Conservation (phyloP, 2,329 filamentous ascomycete species). For the Aspergillus luchuensis region DNA sequence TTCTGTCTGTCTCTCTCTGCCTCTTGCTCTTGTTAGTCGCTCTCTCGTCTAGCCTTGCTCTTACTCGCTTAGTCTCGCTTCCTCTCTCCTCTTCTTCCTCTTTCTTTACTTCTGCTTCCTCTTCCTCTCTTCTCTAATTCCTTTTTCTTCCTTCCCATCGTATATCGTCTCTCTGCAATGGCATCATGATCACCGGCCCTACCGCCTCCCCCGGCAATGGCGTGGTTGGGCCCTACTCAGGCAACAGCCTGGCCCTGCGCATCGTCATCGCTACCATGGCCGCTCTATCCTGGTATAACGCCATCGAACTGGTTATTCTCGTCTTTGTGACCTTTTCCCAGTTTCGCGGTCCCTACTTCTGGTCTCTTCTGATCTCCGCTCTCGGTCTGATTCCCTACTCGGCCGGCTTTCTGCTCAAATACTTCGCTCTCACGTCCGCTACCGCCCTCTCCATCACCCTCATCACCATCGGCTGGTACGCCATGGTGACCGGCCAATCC, state of each 20-base stretch:
- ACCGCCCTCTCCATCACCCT: slow-evolving; percentile 46
- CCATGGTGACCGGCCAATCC: slow-evolving; percentile 53
- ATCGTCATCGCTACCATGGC: slow-evolving; percentile 51
- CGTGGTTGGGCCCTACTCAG: slow-evolving; percentile 41
- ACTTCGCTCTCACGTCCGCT: slow-evolving; percentile 42
- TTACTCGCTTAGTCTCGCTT: neutral
- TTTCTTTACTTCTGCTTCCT: neutral
- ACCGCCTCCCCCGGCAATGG: slow-evolving; percentile 34
- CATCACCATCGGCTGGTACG: slow-evolving; percentile 50
- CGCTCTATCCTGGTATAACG: slow-evolving; percentile 54
- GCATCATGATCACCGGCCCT: slow-evolving; percentile 28
- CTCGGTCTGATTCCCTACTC: slow-evolving; percentile 50
- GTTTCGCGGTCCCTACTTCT: slow-evolving; percentile 54
- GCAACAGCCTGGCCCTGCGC: slow-evolving; percentile 38
- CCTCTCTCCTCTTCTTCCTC: neutral
- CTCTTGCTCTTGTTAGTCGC: neutral
- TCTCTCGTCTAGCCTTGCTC: neutral
- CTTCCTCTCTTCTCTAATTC: slow-evolving; percentile 15
- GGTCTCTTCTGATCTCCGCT: slow-evolving; percentile 49
- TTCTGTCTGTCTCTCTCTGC: neutral
- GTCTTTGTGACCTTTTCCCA: slow-evolving; percentile 52
- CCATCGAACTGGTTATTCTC: slow-evolving; percentile 51
- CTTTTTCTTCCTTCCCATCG: neutral
- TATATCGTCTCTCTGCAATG: slow-evolving; percentile 7
- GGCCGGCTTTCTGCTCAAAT: slow-evolving; percentile 52